phyloP scores from a whole-genome alignment of 495 filamentous ascomycete species.

The Coniosporium apollinis region DNA sequence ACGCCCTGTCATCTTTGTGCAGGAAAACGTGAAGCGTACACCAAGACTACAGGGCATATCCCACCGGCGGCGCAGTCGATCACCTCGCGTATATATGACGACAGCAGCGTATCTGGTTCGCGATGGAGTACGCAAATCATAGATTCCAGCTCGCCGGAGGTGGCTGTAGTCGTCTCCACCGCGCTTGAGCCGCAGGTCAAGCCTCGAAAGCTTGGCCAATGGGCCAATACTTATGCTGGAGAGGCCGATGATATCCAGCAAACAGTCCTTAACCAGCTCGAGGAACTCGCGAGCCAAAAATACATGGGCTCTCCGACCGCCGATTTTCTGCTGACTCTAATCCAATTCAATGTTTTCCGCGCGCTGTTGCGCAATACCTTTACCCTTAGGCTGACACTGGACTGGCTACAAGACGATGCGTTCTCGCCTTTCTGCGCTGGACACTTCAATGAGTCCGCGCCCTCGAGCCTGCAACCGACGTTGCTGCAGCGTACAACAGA shows the following conservation, averaged over 20 bases:
- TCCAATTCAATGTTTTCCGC: conserved; percentile 29
- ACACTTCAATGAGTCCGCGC: conserved; percentile 5
- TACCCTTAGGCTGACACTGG: background rate
- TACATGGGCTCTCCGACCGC: background rate
- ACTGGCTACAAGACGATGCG: background rate
- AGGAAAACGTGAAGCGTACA: background rate
- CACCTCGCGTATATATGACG: background rate
- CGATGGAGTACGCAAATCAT: background rate
- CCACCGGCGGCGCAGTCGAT: background rate
- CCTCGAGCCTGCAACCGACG: conserved; percentile 25
- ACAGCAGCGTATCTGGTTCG: background rate
- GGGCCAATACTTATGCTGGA: background rate
- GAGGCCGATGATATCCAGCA: background rate
- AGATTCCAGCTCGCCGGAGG: background rate
- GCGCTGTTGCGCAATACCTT: conserved; percentile 7
- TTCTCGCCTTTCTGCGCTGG: background rate
- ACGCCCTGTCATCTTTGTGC: background rate
- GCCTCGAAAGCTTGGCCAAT: background rate
- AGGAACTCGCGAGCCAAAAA: background rate
- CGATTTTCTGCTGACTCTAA: conserved; percentile 9
- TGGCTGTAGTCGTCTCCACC: background rate
- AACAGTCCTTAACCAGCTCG: background rate
- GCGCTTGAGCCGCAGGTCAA: background rate
- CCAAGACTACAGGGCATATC: no score
- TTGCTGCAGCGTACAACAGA: background rate